These are phyloP conservation scores for Hysterium pulicare DNA, from an alignment of 2,329 filamentous ascomycete genomes.

Conservation along the genomic window DNA sequence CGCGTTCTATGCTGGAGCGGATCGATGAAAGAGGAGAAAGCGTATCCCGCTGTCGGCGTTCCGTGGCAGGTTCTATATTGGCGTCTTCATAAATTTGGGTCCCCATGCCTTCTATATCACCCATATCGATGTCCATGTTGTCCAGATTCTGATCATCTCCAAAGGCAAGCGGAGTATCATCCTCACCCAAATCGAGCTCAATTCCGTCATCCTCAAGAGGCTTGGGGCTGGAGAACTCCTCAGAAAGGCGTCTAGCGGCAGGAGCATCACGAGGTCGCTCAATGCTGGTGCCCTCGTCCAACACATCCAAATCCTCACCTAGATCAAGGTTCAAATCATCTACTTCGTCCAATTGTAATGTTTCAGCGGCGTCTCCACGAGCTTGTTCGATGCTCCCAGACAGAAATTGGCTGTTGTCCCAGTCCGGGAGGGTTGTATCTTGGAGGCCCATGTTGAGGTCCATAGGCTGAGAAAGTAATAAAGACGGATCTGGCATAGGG, in stretches of 20 bases:
- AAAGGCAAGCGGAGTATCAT: constrained; percentile 21
- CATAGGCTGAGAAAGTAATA: constrained; percentile 71
- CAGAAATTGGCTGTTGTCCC: constrained; percentile 72
- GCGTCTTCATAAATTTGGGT: constrained; percentile 21
- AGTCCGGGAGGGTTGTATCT: constrained; percentile 50
- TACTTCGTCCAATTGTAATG: constrained; percentile 50
- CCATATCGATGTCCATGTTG: constrained; percentile 44
- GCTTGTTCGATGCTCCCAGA: constrained; percentile 60
- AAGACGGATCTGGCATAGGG: constrained; percentile 74
- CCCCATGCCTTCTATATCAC: constrained; percentile 48
- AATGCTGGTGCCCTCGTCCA: constrained; percentile 57
- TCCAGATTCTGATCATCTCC: constrained; percentile 24
- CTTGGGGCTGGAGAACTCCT: constrained; percentile 51
- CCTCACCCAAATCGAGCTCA: constrained; percentile 39
- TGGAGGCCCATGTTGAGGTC: constrained; percentile 38
- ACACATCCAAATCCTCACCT: constrained; percentile 45
- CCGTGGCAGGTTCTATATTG: constrained; percentile 48
- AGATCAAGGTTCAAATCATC: constrained; percentile 64
- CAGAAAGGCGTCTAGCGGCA: constrained; percentile 44
- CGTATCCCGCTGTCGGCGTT: constrained; percentile 42
- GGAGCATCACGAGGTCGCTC: constrained; percentile 89
- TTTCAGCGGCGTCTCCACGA: constrained; percentile 45
- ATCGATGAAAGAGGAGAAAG: constrained; percentile 55
- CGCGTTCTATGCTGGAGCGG: constrained; percentile 51
- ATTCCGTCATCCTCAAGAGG: constrained; percentile 51